These are phyloP conservation scores for Astragalus membranaceus DNA, from an alignment of 306 rosid genomes.

Conservation along the genomic window DNA sequence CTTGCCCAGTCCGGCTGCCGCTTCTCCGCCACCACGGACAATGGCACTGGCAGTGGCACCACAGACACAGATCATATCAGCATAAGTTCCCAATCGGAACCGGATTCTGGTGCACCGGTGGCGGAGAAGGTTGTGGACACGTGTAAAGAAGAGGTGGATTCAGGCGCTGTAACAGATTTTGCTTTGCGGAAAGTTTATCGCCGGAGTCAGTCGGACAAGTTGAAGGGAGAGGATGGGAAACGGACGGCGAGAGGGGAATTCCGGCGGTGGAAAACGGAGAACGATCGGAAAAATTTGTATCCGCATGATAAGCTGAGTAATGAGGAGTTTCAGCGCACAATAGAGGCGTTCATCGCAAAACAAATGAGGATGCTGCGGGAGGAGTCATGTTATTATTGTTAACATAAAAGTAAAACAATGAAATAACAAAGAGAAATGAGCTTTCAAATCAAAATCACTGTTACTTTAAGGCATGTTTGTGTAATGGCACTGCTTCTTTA, in stretches of 20 bases:
- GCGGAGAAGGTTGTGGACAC: slow-evolving; percentile 19
- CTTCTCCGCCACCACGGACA: neutral
- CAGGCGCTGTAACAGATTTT: neutral
- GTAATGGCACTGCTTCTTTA: neutral
- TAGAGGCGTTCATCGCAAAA: slow-evolving; percentile 73
- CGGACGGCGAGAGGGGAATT: slow-evolving; percentile 4
- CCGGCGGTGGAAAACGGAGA: slow-evolving; percentile 56
- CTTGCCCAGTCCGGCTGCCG: slow-evolving; percentile 39
- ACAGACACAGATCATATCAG: neutral
- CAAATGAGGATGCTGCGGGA: slow-evolving; percentile 61
- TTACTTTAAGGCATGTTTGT: neutral
- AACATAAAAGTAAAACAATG: neutral
- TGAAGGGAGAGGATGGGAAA: neutral
- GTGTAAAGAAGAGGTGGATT: neutral
- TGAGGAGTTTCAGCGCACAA: slow-evolving; percentile 69
- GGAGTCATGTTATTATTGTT: slow-evolving; percentile 30
- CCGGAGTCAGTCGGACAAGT: slow-evolving; percentile 45
- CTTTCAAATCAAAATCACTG: neutral
- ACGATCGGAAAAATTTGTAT: neutral
- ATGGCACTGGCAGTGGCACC: neutral
- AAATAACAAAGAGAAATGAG: neutral
- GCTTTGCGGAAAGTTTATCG: slow-evolving; percentile 13
- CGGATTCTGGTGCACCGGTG: neutral
- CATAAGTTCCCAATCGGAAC: neutral
- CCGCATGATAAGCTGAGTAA: slow-evolving; percentile 52